Evolutionary conservation across 352 stramenopile species (phyloP).

Genomic region (Phytophthora hibernalis): DNA sequence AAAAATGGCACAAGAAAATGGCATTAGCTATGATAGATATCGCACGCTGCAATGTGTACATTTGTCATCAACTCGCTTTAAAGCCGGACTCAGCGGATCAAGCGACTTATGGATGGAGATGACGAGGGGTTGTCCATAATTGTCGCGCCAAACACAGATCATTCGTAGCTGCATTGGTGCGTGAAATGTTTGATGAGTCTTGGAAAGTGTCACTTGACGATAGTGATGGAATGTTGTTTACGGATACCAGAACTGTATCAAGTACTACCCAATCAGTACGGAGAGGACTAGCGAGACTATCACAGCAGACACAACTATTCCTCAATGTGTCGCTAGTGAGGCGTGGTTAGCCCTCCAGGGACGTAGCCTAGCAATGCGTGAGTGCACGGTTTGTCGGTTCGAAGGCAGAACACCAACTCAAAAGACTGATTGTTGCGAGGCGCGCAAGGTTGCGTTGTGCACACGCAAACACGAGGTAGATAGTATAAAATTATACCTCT

Average conservation of each 20-base stretch:
- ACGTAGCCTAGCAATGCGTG: conserved; percentile 4
- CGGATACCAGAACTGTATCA: neutral
- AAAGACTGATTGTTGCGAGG: conserved; percentile 8
- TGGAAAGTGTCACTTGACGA: neutral
- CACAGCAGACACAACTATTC: neutral
- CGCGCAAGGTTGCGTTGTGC: conserved; percentile 6
- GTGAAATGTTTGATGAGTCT: neutral
- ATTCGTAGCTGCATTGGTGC: neutral
- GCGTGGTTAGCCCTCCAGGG: conserved; percentile 6
- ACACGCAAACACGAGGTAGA: conserved; percentile 2
- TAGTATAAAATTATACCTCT: neutral
- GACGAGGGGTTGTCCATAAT: no score
- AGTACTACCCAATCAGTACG: neutral
- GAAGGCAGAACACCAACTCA: conserved; percentile 6
- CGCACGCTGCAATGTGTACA: conserved; percentile 27
- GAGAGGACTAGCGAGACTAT: no score
- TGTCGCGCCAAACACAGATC: neutral
- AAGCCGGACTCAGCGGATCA: no score
- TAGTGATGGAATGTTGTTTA: neutral
- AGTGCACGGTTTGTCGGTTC: conserved; percentile 8
- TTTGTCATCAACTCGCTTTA: neutral
- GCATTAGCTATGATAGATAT: conserved; percentile 29
- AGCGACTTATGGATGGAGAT: no score
- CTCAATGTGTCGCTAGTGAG: neutral
- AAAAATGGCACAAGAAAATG: conserved; percentile 44